Base-by-base conservation (phyloP, 768 basidiomycete species). In the Collybiopsis luxurians region DNA sequence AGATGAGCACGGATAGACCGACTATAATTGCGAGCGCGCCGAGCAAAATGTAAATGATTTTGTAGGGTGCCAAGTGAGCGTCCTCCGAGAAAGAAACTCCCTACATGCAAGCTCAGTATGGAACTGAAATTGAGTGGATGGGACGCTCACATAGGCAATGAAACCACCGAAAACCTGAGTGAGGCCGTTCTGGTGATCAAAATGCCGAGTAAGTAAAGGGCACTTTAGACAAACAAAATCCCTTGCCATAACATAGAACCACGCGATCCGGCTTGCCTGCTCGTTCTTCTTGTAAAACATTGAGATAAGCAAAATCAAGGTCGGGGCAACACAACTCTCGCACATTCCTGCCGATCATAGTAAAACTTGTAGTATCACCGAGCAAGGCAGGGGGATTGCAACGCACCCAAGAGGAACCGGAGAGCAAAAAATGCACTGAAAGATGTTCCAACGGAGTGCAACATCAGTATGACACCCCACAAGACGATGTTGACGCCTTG, bases 251-350 rank as follows among this genome's bases (percentile, higher is more conserved):
- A 84, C 75, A 67, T 87, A 87, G 67, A 87, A 87, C 77, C 80
- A 85, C 3, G 82, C 79, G 17, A 87, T 81, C 6, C 85, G 76
- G 17, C 71, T 75, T 0, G 81, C 83, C 79, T 87, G 84, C 61
- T 86, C 85, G 50, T 83, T 72, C 68, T 86, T 86, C 73, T 81
- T 83, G 70, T 86, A 87, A 64, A 86, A 87, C 80, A 85, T 84
- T 10, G 82, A 79, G 40, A 86, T 77, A 38, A 86, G 77, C 51
- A 86, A 69, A 66, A 87, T 82, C 31, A 87, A 71, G 61, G 77
- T 82, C 0, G 86, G 86, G 4, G 83, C 78, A 13, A 86, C 86
- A 62, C 84, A 85, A 59, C 77, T 78, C 66, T 88, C 86, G 63
- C 81, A 81, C 85, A 86, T 85, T 38, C 85, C 85, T 86, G 13